phyloP scores from a whole-genome alignment of 164 flowering plant genomes.

The Platanus orientalis region DNA sequence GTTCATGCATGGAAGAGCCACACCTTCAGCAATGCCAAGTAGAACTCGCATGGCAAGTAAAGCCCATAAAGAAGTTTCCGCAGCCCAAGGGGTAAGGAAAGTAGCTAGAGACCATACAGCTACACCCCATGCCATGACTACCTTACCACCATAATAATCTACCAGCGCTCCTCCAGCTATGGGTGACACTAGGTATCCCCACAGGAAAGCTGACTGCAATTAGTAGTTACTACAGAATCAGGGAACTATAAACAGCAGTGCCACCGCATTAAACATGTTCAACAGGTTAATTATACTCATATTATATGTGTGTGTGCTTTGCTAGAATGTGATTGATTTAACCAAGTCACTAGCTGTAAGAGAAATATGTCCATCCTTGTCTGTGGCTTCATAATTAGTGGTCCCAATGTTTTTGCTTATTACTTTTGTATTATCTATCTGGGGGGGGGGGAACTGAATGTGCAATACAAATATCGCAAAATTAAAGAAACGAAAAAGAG shows the following conservation, averaged over 20 bases:
- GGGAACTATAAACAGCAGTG: not conserved
- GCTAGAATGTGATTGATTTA: too few relatives aligned
- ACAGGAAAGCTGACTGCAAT: slow-evolving; percentile 92
- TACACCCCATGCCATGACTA: slow-evolving; percentile 95
- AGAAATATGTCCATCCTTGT: too few relatives aligned
- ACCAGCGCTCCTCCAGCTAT: slow-evolving; percentile 91
- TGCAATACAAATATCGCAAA: too few relatives aligned
- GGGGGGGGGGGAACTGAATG: too few relatives aligned
- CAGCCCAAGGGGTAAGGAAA: slow-evolving; percentile 95
- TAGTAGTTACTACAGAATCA: slow-evolving; percentile 24
- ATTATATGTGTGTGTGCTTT: too few relatives aligned
- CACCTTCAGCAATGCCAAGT: slow-evolving; percentile 96
- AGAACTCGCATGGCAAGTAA: slow-evolving; percentile 61
- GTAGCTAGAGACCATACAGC: slow-evolving; percentile 91
- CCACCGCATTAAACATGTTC: too few relatives aligned
- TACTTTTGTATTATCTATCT: too few relatives aligned
- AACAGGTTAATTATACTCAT: too few relatives aligned
- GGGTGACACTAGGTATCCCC: slow-evolving; percentile 96
- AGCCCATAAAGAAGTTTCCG: slow-evolving; percentile 69
- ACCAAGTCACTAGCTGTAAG: too few relatives aligned
- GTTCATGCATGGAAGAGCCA: slow-evolving; percentile 99
- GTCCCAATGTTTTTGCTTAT: too few relatives aligned
- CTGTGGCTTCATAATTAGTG: too few relatives aligned
- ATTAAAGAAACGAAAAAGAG: too few relatives aligned
- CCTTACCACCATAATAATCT: slow-evolving; percentile 85